Conservation (phyloP, 2,329 filamentous ascomycete genomes). For the Neodidymelliopsis sp. region DNA sequence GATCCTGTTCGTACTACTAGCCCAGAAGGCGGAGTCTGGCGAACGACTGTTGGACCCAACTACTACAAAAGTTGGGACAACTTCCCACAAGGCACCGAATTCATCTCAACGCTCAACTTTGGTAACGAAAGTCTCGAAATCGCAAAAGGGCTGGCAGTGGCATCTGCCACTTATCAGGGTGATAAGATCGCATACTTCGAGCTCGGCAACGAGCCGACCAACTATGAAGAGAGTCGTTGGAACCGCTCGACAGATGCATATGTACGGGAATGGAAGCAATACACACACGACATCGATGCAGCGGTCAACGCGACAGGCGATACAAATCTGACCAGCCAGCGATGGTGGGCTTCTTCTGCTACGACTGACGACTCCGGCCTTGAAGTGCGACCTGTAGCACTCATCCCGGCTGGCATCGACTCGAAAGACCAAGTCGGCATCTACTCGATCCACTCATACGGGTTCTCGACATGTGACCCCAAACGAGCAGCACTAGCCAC, state of each 20-base stretch:
- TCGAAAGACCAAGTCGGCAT: constrained; percentile 9
- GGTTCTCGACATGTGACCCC: constrained; percentile 17
- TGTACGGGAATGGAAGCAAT: constrained; percentile 18
- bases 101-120: constrained; percentile 22
- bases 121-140: constrained; percentile 18
- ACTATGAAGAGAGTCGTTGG: constrained; percentile 14
- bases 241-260: constrained; percentile 15
- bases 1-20: constrained; percentile 19
- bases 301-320: constrained; percentile 5
- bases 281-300: constrained; percentile 12
- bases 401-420: constrained; percentile 20
- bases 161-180: constrained; percentile 13
- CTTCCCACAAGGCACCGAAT: constrained; percentile 18
- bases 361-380: constrained; percentile 19
- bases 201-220: constrained; percentile 21
- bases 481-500: constrained; percentile 9
- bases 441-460: constrained; percentile 19
- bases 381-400: constrained; percentile 15
- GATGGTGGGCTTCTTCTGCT: constrained; percentile 23
- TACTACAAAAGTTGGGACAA: constrained; percentile 22
- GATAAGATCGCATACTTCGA: constrained; percentile 18
- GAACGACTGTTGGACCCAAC: constrained; percentile 16
- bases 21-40: constrained; percentile 15
- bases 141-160: constrained; percentile 16
- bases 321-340: constrained; percentile 5